Base-by-base conservation (phyloP, 352 stramenopile genomes). In the Pythium diclinum region DNA sequence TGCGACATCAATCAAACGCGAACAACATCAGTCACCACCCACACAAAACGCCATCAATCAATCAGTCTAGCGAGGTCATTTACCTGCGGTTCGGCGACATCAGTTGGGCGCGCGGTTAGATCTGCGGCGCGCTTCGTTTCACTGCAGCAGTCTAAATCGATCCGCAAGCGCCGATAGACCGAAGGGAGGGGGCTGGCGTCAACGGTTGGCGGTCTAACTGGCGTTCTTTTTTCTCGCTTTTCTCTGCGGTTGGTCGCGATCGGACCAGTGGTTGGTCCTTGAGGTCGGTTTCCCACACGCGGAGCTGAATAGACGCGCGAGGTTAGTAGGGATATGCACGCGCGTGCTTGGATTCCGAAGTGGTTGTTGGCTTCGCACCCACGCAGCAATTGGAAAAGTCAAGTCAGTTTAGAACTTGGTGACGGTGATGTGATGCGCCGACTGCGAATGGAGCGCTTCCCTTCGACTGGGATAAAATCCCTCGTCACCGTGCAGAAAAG, bases 401-500 rank as follows among this genome's bases (percentile, higher is more conserved):
- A 54, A 54, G 47, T 54, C 47, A 54, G 47, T 34, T 51, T 25
- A 21, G 44, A 51, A n/a, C 17, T 25, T 51, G 19, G n/a, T 51
- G 44, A 51, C 44, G 17, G 16, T 53, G 46, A 53, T 53, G 47
- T 54, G 47, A 54, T 36, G 25, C 13, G 21, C 23, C 6, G 23
- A 48, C 42, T 11, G 47, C 25, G 47, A 54, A 54, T 54, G 36
- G 28, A 21, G 42, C 34, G 36, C 34, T 57, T 63, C 58, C 47
- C 53, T 67, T 48, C n/a, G 44, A 14, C 17, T 60, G 44, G 19
- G 51, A 56, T 28, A 56, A 56, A 47, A 56, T 34, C n/a, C 8
- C 40, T 49, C 51, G 36, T 44, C 25, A 25, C 38, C 40, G 48
- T 17, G 51, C 46, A 58, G 54, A 54, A 67, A 67, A 67, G 61